Conservation (phyloP, 106 monocot genomes). For the Agapanthus africanus region DNA sequence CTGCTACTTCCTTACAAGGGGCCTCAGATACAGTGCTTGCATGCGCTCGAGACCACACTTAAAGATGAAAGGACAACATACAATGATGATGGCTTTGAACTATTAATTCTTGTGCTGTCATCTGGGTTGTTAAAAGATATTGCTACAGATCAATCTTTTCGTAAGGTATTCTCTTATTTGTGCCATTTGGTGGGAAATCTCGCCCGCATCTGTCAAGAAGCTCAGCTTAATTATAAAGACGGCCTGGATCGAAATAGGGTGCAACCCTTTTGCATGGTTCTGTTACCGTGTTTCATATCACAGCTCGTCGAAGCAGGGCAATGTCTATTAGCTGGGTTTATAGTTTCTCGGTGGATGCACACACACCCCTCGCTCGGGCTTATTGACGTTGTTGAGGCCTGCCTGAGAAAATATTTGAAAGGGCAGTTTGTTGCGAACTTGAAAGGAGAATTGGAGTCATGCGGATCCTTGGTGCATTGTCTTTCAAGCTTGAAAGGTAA, state of each 20-base stretch:
- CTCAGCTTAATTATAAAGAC: conserved; percentile 16
- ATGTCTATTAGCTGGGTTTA: conserved; percentile 58
- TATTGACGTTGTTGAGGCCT: conserved; percentile 45
- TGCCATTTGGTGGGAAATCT: conserved; percentile 70
- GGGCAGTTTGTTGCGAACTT: not conserved
- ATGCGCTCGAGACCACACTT: conserved; percentile 27
- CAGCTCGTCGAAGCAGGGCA: conserved; percentile 61
- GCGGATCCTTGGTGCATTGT: conserved; percentile 19
- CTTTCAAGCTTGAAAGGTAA: conserved; percentile 29
- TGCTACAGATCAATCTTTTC: conserved; percentile 18
- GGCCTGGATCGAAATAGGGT: conserved; percentile 4
- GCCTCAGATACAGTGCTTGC: conserved; percentile 35
- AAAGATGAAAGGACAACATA: conserved; percentile 18
- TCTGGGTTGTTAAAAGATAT: conserved; percentile 48
- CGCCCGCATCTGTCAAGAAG: conserved; percentile 44
- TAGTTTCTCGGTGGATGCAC: conserved; percentile 77
- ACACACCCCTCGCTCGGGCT: conserved; percentile 48
- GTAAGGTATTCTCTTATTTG: conserved; percentile 48
- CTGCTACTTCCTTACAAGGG: conserved; percentile 58
- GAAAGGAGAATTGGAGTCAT: conserved; percentile 24
- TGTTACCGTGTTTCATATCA: conserved; percentile 75
- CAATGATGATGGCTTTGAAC: conserved; percentile 33
- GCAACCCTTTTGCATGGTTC: conserved; percentile 31
- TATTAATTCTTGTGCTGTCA: conserved; percentile 46
- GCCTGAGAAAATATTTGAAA: conserved; percentile 62